Evolutionary conservation across 202 grass and related monocot species (phyloP).

Genomic region (Carex arenaria): DNA sequence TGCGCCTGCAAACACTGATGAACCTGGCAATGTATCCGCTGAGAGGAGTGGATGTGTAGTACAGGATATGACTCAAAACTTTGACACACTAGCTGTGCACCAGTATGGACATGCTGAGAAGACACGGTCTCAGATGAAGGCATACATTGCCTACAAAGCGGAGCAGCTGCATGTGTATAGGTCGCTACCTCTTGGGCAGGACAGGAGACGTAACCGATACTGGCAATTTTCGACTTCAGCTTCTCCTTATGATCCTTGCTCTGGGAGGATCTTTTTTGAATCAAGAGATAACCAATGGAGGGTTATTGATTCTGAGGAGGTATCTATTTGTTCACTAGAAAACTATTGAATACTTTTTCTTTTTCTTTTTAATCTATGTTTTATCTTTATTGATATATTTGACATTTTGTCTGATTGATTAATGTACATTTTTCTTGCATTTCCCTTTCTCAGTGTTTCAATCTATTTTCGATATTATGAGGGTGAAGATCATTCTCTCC

Average conservation of each 20-base stretch:
- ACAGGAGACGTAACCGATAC: constrained; percentile 81
- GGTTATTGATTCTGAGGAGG: constrained; percentile 84
- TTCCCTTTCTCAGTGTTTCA: constrained; percentile 8
- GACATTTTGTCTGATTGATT: background rate
- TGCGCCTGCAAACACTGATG: constrained; percentile 34
- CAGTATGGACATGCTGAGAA: constrained; percentile 82
- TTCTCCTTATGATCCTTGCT: constrained; percentile 83
- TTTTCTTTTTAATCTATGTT: constrained; percentile 17
- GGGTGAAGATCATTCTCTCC: background rate
- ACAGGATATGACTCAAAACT: constrained; percentile 37
- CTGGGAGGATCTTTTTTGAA: constrained; percentile 91
- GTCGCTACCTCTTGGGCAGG: constrained; percentile 84
- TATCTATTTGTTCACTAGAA: constrained; percentile 21
- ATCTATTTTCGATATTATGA: background rate
- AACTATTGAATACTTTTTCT: constrained; percentile 6
- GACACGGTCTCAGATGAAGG: constrained; percentile 78
- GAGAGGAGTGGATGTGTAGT: constrained; percentile 40
- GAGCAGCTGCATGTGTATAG: constrained; percentile 85
- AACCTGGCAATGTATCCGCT: constrained; percentile 28
- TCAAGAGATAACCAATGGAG: constrained; percentile 77
- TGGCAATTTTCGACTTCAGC: constrained; percentile 88
- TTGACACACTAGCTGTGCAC: constrained; percentile 45
- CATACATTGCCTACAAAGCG: constrained; percentile 69
- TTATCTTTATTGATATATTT: constrained; percentile 1
- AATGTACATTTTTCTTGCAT: constrained; percentile 8